Conservation (phyloP, 2,329 filamentous ascomycete genomes). For the Xylariaceae sp. region DNA sequence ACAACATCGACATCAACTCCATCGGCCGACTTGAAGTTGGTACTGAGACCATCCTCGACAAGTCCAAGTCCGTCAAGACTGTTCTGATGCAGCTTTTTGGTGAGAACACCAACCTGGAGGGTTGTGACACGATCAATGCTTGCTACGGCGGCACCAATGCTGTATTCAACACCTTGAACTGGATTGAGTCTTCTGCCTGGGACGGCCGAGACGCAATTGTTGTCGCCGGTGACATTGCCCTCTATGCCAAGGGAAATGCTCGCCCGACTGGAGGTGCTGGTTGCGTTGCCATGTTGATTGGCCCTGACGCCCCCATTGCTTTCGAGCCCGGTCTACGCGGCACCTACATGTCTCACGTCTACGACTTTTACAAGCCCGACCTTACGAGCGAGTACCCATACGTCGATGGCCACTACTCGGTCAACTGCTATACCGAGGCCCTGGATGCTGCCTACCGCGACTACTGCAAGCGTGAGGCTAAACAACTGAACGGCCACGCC, state of each 20-base stretch:
- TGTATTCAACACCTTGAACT: slow-evolving; percentile 77
- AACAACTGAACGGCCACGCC: slow-evolving; percentile 48
- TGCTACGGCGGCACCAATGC: slow-evolving; percentile 86
- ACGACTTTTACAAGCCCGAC: slow-evolving; percentile 89
- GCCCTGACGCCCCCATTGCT: slow-evolving; percentile 70
- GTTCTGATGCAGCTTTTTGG: slow-evolving; percentile 83
- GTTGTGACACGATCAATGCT: slow-evolving; percentile 76
- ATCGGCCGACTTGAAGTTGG: slow-evolving; percentile 79
- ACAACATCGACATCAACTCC: slow-evolving; percentile 71
- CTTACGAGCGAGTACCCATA: slow-evolving; percentile 81
- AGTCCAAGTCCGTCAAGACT: slow-evolving; percentile 87
- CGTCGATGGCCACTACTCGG: slow-evolving; percentile 77
- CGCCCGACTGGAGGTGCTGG: slow-evolving; percentile 77
- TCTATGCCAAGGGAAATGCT: slow-evolving; percentile 78
- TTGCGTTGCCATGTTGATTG: slow-evolving; percentile 71
- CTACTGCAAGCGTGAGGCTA: slow-evolving; percentile 68
- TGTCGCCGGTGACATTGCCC: slow-evolving; percentile 74
- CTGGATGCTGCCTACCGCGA: slow-evolving; percentile 77
- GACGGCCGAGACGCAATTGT: slow-evolving; percentile 78
- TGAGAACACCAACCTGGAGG: slow-evolving; percentile 79
- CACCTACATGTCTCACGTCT: slow-evolving; percentile 76
- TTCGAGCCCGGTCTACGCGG: slow-evolving; percentile 74
- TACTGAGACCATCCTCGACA: slow-evolving; percentile 80
- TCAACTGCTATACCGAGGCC: slow-evolving; percentile 76
- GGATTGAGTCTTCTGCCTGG: slow-evolving; percentile 82